A percentile compares a stretch with the other conserved stretches of the same genome.
phyloP scores from a whole-genome alignment of 305 asterid species.

The Fraxinus sp. region DNA sequence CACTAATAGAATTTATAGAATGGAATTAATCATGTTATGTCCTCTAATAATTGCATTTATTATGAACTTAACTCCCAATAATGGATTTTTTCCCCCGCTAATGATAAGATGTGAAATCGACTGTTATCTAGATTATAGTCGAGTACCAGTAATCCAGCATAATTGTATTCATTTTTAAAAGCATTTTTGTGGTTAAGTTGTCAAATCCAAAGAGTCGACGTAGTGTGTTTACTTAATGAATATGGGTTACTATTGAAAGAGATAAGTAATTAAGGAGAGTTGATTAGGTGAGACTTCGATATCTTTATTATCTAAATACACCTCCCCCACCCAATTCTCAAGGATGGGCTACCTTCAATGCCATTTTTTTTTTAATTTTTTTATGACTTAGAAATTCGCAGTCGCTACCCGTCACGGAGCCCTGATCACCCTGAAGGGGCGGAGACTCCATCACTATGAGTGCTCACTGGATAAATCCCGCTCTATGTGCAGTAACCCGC shows the following conservation, averaged over 20 bases:
- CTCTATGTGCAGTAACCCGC: no score
- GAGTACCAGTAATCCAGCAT: not conserved
- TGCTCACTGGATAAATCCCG: no score
- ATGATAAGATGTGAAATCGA: not conserved
- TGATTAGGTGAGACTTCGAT: not conserved
- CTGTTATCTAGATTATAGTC: not conserved
- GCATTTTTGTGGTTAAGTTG: not conserved
- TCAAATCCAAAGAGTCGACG: not conserved
- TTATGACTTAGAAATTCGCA: no score
- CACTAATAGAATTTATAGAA: not conserved
- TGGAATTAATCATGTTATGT: not conserved
- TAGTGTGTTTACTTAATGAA: not conserved
- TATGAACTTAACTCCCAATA: not conserved
- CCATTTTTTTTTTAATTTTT: no score
- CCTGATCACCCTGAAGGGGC: no score
- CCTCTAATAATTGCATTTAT: not conserved
- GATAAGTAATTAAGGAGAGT: not conserved
- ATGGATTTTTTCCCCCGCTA: not conserved
- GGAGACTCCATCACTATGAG: no score
- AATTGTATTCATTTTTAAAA: not conserved
- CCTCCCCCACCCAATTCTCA: not conserved
- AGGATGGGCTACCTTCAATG: not conserved
- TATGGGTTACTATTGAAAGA: not conserved
- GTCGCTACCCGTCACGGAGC: no score
- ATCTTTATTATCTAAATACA: not conserved